Conservation (phyloP, 805 yeast genomes). For the Pichia californica region DNA sequence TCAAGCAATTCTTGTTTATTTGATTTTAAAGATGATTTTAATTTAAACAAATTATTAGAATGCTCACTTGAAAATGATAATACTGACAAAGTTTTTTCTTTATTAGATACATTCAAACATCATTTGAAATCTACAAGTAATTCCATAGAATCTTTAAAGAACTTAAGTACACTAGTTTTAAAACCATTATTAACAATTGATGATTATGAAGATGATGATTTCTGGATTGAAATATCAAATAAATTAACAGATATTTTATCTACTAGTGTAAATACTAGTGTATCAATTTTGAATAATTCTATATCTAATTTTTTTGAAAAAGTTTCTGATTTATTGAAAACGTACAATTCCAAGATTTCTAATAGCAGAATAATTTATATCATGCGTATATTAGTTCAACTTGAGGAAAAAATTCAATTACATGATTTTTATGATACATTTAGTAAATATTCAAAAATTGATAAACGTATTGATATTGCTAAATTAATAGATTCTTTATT, state of each 20-base stretch:
- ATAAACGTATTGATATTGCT: slow-evolving; percentile 13
- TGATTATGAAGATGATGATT: slow-evolving; percentile 29
- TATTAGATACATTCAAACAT: slow-evolving; percentile 13
- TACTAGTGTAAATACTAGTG: slow-evolving; percentile 14
- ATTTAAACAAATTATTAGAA: slow-evolving; percentile 15
- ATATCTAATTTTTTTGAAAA: slow-evolving; percentile 15
- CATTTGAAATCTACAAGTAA: slow-evolving; percentile 14
- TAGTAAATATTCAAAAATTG: neutral
- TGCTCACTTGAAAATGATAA: slow-evolving; percentile 15
- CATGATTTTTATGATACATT: slow-evolving; percentile 8
- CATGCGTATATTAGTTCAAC: slow-evolving; percentile 21
- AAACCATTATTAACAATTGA: slow-evolving; percentile 32
- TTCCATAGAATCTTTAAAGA: slow-evolving; percentile 19
- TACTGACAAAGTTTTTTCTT: slow-evolving; percentile 1
- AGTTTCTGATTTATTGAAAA: slow-evolving; percentile 7
- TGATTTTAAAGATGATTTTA: slow-evolving; percentile 18
- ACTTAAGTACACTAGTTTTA: slow-evolving; percentile 15
- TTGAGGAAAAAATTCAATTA: slow-evolving; percentile 20
- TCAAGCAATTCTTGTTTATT: slow-evolving; percentile 12
- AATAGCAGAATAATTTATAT: slow-evolving; percentile 20
- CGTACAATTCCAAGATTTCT: neutral
- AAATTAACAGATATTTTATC: slow-evolving; percentile 14
- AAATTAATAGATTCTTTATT: slow-evolving; percentile 14
- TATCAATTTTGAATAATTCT: slow-evolving; percentile 13
- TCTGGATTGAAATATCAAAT: slow-evolving; percentile 21